These are phyloP conservation scores for Hygrocybe coccinea DNA, from an alignment of 768 basidiomycete genomes.

Conservation along the genomic window DNA sequence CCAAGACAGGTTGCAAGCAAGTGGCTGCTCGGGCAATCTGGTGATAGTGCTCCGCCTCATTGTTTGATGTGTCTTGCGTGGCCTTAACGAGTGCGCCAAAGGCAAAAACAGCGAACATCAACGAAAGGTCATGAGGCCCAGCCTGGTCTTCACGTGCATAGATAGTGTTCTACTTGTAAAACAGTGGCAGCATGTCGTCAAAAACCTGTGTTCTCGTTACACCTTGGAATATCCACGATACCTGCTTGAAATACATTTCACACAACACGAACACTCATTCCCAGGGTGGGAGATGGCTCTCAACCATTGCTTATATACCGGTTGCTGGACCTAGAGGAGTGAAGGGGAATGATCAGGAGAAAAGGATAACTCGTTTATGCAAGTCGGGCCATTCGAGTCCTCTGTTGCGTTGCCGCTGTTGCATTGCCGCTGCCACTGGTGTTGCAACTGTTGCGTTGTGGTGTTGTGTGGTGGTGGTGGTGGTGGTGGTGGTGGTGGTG, in stretches of 20 bases:
- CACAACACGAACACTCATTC: constrained; percentile 43
- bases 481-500: no score
- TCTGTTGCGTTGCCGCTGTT: background rate
- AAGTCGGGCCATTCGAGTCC: constrained; percentile 14
- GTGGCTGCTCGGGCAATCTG: constrained; percentile 63
- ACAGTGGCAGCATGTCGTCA: constrained; percentile 37
- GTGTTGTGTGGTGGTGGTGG: no score
- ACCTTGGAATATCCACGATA: constrained; percentile 49
- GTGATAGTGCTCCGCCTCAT: constrained; percentile 58
- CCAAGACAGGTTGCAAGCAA: constrained; percentile 61
- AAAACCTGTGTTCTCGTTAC: constrained; percentile 45
- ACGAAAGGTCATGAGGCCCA: constrained; percentile 42
- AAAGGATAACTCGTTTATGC: constrained; percentile 31
- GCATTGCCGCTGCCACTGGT: no score
- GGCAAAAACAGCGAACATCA: constrained; percentile 49
- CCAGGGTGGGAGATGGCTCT: constrained; percentile 50
- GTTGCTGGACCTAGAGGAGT: constrained; percentile 51
- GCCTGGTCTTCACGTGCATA: constrained; percentile 6
- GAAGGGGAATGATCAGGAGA: constrained; percentile 61
- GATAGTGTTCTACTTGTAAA: constrained; percentile 30
- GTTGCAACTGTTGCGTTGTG: no score
- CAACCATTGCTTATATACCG: constrained; percentile 47
- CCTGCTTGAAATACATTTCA: constrained; percentile 44
- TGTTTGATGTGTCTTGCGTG: constrained; percentile 19
- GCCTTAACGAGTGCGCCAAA: constrained; percentile 46